Percentiles rank a stretch among this genome's conserved stretches.
These are phyloP conservation scores for Rhypophila decipiens DNA, from an alignment of 495 filamentous ascomycete genomes.

Conservation along the genomic window DNA sequence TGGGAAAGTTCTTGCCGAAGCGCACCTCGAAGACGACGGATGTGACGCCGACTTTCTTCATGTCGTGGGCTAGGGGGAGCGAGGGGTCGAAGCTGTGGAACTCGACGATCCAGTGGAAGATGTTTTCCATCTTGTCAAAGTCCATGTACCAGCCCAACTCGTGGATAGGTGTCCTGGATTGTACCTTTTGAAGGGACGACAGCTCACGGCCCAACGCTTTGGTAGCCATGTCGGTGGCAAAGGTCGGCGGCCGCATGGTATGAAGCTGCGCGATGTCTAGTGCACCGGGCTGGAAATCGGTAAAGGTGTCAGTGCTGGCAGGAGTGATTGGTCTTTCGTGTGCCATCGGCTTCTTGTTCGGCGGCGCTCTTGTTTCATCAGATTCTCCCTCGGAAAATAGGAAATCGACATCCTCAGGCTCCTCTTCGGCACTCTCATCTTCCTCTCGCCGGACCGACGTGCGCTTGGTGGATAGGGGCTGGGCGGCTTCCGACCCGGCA, in stretches of 20 bases:
- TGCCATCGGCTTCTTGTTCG: conserved; percentile 1
- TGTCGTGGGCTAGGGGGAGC: conserved; percentile 68
- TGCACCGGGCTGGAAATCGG: conserved; percentile 61
- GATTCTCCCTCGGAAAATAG: conserved; percentile 32
- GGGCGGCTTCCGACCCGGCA: background rate
- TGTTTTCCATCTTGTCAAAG: conserved; percentile 46
- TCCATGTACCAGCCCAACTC: conserved; percentile 86
- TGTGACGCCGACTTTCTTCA: conserved; percentile 52
- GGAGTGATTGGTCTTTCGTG: background rate
- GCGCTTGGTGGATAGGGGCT: conserved; percentile 2
- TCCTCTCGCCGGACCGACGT: background rate
- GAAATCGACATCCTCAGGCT: conserved; percentile 46
- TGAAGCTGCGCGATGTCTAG: conserved; percentile 52
- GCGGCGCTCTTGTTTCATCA: conserved; percentile 8
- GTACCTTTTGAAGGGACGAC: conserved; percentile 49
- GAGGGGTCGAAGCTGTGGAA: conserved; percentile 71
- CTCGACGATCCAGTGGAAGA: conserved; percentile 93
- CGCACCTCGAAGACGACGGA: conserved; percentile 78
- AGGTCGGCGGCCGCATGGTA: conserved; percentile 56
- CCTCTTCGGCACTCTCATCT: conserved; percentile 43
- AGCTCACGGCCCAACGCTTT: conserved; percentile 60
- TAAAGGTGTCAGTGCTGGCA: conserved; percentile 21
- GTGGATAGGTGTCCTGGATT: conserved; percentile 54
- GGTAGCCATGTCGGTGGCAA: conserved; percentile 60
- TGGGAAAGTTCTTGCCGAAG: conserved; percentile 67